Evolutionary conservation across 2,329 filamentous ascomycete species (phyloP).

Genomic region (Calonectria fujianensis): DNA sequence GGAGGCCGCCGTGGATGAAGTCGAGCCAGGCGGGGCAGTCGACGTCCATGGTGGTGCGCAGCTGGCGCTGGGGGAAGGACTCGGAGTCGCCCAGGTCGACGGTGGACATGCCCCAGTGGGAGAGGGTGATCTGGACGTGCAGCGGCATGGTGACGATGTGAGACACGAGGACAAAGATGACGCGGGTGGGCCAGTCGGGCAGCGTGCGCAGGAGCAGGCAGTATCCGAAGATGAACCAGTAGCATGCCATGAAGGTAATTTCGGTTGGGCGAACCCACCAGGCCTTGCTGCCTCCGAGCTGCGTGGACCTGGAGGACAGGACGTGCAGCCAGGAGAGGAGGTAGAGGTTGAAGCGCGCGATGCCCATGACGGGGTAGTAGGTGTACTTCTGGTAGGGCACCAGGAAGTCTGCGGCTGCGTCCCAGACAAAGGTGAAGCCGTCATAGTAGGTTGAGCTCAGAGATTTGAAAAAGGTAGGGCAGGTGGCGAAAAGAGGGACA

Average conservation of each 20-base stretch:
- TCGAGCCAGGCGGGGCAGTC: conserved; percentile 83
- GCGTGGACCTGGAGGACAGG: conserved; percentile 71
- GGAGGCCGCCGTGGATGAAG: conserved; percentile 82
- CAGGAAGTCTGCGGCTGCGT: conserved; percentile 75
- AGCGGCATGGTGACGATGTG: conserved; percentile 81
- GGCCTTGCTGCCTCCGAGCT: conserved; percentile 73
- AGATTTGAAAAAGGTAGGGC: conserved; percentile 78
- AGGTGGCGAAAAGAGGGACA: conserved; percentile 81
- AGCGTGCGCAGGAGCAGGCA: conserved; percentile 76
- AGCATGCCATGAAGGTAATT: conserved; percentile 76
- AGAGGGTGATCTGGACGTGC: conserved; percentile 83
- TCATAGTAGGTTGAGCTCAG: conserved; percentile 81
- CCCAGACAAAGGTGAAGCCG: conserved; percentile 75
- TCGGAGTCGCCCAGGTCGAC: conserved; percentile 78
- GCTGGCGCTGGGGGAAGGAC: conserved; percentile 81
- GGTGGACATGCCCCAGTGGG: conserved; percentile 83
- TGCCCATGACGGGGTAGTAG: conserved; percentile 80
- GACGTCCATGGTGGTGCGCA: conserved; percentile 84
- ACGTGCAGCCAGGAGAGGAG: conserved; percentile 80
- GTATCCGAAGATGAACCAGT: conserved; percentile 82
- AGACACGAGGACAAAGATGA: conserved; percentile 78
- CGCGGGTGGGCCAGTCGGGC: conserved; percentile 73
- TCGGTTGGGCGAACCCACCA: conserved; percentile 82
- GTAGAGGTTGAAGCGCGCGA: conserved; percentile 85
- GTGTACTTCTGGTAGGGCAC: conserved; percentile 78